Percentiles rank a stretch among this genome's conserved stretches.
These are phyloP conservation scores for Nephelium lappaceum DNA, from an alignment of 345 rosid species.

Conservation along the genomic window DNA sequence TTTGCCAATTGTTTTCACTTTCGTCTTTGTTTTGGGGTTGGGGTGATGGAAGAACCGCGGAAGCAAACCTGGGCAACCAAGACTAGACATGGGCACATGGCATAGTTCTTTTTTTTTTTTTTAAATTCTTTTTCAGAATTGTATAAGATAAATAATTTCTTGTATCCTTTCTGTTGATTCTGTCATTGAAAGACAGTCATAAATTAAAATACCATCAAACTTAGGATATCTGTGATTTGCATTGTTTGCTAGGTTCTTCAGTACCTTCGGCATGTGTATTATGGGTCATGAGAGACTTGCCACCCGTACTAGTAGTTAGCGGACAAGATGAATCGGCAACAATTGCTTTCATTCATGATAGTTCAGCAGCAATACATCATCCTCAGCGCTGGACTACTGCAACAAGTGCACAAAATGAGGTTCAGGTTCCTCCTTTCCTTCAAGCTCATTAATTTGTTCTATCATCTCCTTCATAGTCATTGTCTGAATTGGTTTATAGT, in stretches of 20 bases:
- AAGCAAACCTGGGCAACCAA: background rate
- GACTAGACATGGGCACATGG: background rate
- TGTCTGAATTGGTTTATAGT: background rate
- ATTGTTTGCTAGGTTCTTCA: constrained; percentile 50
- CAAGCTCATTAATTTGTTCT: background rate
- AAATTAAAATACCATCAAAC: background rate
- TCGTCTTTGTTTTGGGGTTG: background rate
- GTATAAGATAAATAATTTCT: background rate
- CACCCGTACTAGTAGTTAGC: constrained; percentile 29
- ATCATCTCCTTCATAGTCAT: background rate
- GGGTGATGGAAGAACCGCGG: background rate
- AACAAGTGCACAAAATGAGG: constrained; percentile 54
- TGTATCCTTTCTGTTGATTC: background rate
- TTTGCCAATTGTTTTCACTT: background rate
- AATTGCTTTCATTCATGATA: constrained; percentile 43
- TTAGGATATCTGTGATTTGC: background rate
- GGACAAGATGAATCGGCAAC: constrained; percentile 41
- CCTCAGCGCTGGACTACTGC: constrained; percentile 44
- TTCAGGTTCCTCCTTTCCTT: constrained; percentile 14
- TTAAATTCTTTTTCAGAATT: background rate
- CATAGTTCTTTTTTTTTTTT: background rate
- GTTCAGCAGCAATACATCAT: constrained; percentile 26
- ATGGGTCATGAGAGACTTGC: constrained; percentile 68
- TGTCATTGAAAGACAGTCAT: background rate
- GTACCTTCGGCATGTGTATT: constrained; percentile 64